These are phyloP conservation scores for Arabidopsis hybrid DNA, from an alignment of 441 rosid species.

Conservation along the genomic window DNA sequence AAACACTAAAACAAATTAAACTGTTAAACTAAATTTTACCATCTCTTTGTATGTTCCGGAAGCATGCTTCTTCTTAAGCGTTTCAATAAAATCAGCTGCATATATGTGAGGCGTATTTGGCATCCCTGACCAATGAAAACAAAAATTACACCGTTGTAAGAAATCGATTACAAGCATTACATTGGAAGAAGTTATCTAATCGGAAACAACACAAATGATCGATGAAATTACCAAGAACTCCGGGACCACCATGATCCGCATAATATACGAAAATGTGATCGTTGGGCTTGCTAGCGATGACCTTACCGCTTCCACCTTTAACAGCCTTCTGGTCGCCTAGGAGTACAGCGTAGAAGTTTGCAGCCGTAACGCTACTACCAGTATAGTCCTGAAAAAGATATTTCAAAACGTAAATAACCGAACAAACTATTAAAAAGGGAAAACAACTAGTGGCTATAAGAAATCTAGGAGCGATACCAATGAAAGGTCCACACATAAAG, in stretches of 20 bases:
- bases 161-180: not conserved
- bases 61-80: slow-evolving; percentile 82
- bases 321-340: slow-evolving; percentile 77
- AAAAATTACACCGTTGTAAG: not conserved
- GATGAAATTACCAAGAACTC: slow-evolving; percentile 74
- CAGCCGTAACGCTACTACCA: slow-evolving; percentile 65
- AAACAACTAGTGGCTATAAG: slow-evolving; percentile 32
- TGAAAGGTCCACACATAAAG: slow-evolving; percentile 27
- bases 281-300: slow-evolving; percentile 68
- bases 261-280: slow-evolving; percentile 85
- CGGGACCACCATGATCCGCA: slow-evolving; percentile 96
- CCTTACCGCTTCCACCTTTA: slow-evolving; percentile 90
- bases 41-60: slow-evolving; percentile 72
- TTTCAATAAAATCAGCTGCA: slow-evolving; percentile 78
- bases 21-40: slow-evolving; percentile 51
- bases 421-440: not conserved
- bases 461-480: slow-evolving; percentile 10
- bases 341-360: slow-evolving; percentile 82
- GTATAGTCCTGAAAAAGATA: slow-evolving; percentile 72
- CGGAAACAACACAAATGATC: not conserved
- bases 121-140: slow-evolving; percentile 64
- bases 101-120: slow-evolving; percentile 77
- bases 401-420: not conserved
- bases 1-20: not conserved
- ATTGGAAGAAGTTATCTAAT: not conserved